Base-by-base conservation (phyloP, 495 filamentous ascomycete species). In the Annulohypoxylon moriforme region DNA sequence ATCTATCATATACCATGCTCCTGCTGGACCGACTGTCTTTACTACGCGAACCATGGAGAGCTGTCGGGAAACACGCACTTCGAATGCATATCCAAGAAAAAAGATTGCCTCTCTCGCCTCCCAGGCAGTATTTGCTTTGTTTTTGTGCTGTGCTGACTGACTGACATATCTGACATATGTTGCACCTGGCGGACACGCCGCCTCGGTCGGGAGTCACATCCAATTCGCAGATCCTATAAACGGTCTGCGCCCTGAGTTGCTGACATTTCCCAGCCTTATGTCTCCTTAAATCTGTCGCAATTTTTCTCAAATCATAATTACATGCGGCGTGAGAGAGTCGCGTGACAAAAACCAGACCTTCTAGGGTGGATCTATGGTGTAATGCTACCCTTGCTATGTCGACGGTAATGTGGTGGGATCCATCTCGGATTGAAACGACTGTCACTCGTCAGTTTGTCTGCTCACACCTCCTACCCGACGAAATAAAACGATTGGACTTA, bases 321-420 rank as follows among this genome's bases (percentile, higher is more conserved):
- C 56, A 47, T 66, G 71, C 56, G 36, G 65, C 60, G 60, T 25
- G 44, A 9, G 38, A 62, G 36, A 62, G 36, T 66, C 61, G 60
- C 57, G 65, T 62, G 49, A 70, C 63, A 55, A 38, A 38, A 33
- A 38, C 46, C 58, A 67, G 60, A 50, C 61, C 71, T 61, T 64
- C 58, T 69, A 52, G 63, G 60, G 71, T 74, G 71, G 71, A 71
- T 57, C 27, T 64, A 67, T 62, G 66, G 60, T 70, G 68, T 72
- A 74, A 77, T 77, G 69, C 66, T 60, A 75, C 72, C 69, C 67
- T 67, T 75, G 53, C 56, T 69, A 62, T 60, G 59, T 67, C 61
- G 58, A 72, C 66, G 69, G 67, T 75, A 69, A 86, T 89, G 79
- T 96, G 93, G 92, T 97, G 93, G 93, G 90, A 93, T 67, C 84